A percentile compares a stretch with the other conserved stretches of the same genome.
Conservation (phyloP, 1,284 basidiomycete species). For the Leccinum angustisporum region DNA sequence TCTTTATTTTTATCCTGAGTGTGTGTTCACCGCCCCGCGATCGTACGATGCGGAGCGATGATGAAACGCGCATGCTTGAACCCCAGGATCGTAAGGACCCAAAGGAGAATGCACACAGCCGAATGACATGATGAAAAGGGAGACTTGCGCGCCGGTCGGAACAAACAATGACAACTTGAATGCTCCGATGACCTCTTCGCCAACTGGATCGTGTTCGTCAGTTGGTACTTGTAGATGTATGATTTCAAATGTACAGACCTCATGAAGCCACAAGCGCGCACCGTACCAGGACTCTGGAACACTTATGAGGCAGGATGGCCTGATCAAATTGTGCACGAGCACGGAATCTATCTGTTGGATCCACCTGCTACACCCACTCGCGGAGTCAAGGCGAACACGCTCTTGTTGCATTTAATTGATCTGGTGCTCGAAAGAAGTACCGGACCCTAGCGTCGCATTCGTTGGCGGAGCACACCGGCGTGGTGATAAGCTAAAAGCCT, state of each 20-base stretch:
- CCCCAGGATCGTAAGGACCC: slow-evolving; percentile 17
- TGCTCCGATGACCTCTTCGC: slow-evolving; percentile 10
- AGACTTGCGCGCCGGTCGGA: not conserved
- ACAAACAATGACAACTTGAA: slow-evolving; percentile 9
- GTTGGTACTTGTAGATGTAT: slow-evolving; percentile 12
- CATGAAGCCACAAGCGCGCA: slow-evolving; percentile 1
- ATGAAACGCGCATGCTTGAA: slow-evolving; percentile 28
- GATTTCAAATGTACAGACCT: slow-evolving; percentile 22
- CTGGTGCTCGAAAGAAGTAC: slow-evolving; percentile 9
- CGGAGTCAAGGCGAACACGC: slow-evolving; percentile 21
- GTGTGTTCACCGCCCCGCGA: too few species aligned
- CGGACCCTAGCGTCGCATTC: slow-evolving; percentile 20
- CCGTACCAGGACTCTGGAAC: slow-evolving; percentile 4
- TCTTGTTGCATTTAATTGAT: slow-evolving; percentile 12
- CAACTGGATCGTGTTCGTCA: slow-evolving; percentile 14
- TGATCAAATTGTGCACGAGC: slow-evolving; percentile 7
- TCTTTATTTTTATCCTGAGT: too few species aligned
- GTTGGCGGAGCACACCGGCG: slow-evolving; percentile 8
- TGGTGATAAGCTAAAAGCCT: slow-evolving; percentile 13
- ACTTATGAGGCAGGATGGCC: slow-evolving; percentile 1
- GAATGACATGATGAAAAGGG: slow-evolving; percentile 13
- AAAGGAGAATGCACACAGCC: slow-evolving; percentile 31
- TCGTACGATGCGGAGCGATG: too few species aligned
- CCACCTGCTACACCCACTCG: slow-evolving; percentile 19
- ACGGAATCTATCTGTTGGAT: slow-evolving; percentile 8